phyloP scores from a whole-genome alignment of 306 rosid species.

The Citrullus colocynthis region DNA sequence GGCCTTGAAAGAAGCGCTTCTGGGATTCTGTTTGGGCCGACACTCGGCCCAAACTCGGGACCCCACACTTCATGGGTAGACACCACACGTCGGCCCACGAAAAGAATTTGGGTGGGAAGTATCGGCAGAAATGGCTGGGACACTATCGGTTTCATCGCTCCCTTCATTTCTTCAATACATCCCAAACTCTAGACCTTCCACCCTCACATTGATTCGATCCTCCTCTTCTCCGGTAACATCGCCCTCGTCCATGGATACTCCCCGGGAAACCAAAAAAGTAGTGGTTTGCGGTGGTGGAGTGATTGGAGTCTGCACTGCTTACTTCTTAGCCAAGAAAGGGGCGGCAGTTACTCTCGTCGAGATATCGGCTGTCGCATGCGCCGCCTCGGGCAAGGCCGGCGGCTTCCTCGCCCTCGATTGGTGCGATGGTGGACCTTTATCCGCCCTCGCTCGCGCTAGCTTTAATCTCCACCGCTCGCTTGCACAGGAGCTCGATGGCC shows the following conservation, averaged over 20 bases:
- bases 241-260: constrained; percentile 28
- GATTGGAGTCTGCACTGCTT: constrained; percentile 72
- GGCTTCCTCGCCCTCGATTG: constrained; percentile 93
- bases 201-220: background rate
- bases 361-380: constrained; percentile 69
- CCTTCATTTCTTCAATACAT: constrained; percentile 18
- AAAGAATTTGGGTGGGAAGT: background rate
- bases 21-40: background rate
- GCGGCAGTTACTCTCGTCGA: constrained; percentile 74
- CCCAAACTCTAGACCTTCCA: background rate
- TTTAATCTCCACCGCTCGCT: constrained; percentile 79
- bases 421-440: constrained; percentile 70
- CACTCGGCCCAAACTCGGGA: background rate
- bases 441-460: constrained; percentile 60
- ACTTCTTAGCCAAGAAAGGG: constrained; percentile 65
- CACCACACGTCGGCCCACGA: constrained; percentile 8
- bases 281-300: constrained; percentile 88
- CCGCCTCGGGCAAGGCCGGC: constrained; percentile 88
- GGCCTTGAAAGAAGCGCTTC: background rate
- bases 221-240: constrained; percentile 1
- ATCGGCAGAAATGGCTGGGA: constrained; percentile 15
- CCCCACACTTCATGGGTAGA: background rate
- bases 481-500: constrained; percentile 52
- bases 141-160: background rate
- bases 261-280: constrained; percentile 20